phyloP scores from a whole-genome alignment of 805 yeast genomes.

The Metschnikowia hibisci region DNA sequence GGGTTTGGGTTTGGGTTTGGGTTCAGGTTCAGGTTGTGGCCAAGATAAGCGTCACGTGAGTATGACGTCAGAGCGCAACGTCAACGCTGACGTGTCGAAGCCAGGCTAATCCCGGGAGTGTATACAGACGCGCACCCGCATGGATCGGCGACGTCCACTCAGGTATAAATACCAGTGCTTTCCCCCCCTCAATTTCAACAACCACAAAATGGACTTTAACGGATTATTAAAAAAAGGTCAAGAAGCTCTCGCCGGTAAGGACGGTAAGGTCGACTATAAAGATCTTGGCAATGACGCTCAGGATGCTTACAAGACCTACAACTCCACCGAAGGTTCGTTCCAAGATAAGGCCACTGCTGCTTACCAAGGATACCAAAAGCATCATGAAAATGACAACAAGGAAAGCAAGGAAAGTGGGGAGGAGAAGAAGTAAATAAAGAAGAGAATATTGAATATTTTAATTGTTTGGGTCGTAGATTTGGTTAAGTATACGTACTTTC shows the following conservation, averaged over 20 bases:
- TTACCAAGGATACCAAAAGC: slow-evolving; percentile 26
- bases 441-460: too few species aligned
- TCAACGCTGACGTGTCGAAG: neutral
- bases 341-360: slow-evolving; percentile 35
- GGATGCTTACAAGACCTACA: slow-evolving; percentile 32
- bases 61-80: slow-evolving; percentile 1
- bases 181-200: neutral
- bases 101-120: neutral
- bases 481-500: too few species aligned
- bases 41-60: neutral
- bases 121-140: neutral
- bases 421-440: slow-evolving; percentile 2
- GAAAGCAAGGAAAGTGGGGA: neutral
- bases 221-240: slow-evolving; percentile 33
- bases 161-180: neutral
- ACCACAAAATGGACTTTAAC: slow-evolving; percentile 26
- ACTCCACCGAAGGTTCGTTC: slow-evolving; percentile 26
- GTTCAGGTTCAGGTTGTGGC: too few species aligned
- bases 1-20: too few species aligned
- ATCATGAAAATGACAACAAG: slow-evolving; percentile 15
- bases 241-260: slow-evolving; percentile 23
- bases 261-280: slow-evolving; percentile 23
- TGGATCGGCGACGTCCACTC: neutral
- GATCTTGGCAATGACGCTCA: slow-evolving; percentile 31
- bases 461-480: too few species aligned